These are phyloP conservation scores for Saitozyma sp. DNA, from an alignment of 768 basidiomycete genomes.

Conservation along the genomic window DNA sequence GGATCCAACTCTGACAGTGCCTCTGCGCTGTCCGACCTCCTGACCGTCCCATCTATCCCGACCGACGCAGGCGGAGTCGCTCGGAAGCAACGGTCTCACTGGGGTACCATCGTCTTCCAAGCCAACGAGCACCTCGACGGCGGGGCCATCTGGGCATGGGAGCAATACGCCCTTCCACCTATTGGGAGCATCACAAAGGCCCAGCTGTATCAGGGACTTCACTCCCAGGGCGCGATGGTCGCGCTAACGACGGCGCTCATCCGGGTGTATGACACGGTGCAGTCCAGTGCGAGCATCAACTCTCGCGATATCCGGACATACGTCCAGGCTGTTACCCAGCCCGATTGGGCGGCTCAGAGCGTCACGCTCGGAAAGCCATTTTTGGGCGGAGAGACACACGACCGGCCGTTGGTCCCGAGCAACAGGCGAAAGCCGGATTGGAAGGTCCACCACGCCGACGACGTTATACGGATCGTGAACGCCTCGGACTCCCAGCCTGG, in stretches of 20 bases:
- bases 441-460: slow-evolving; percentile 27
- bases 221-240: slow-evolving; percentile 30
- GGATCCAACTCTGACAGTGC: slow-evolving; percentile 25
- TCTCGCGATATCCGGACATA: neutral
- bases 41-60: slow-evolving; percentile 7
- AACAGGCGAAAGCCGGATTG: slow-evolving; percentile 29
- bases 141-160: slow-evolving; percentile 48
- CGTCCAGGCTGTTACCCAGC: slow-evolving; percentile 4
- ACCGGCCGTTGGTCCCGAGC: slow-evolving; percentile 36
- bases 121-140: slow-evolving; percentile 45
- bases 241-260: slow-evolving; percentile 35
- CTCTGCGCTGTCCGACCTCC: slow-evolving; percentile 20
- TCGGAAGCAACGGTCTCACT: slow-evolving; percentile 25
- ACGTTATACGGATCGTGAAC: slow-evolving; percentile 27
- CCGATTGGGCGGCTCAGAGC: slow-evolving; percentile 21
- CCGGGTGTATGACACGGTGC: slow-evolving; percentile 22
- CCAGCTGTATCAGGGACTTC: slow-evolving; percentile 36
- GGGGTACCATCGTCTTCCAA: slow-evolving; percentile 46
- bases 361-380: slow-evolving; percentile 18
- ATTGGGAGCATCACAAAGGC: slow-evolving; percentile 38
- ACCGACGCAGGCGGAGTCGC: slow-evolving; percentile 1
- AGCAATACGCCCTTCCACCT: slow-evolving; percentile 35
- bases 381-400: slow-evolving; percentile 28
- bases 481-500: slow-evolving; percentile 47
- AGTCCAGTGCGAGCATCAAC: neutral